Conservation (phyloP, 352 stramenopile genomes). For the Halophytophthora polymorphica region DNA sequence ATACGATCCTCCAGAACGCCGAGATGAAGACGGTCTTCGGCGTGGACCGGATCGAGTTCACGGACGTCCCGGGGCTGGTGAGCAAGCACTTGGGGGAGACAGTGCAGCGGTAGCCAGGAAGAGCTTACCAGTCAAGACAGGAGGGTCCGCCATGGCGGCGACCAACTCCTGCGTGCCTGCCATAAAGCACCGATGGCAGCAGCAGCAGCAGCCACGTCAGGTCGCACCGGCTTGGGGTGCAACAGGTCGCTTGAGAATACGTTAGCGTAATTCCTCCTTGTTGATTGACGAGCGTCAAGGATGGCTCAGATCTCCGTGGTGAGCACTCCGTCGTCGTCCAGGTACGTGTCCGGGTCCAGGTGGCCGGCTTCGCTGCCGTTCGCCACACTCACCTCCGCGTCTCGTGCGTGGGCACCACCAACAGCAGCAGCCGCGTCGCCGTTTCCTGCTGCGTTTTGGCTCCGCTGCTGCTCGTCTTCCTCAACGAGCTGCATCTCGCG, state of each 20-base stretch:
- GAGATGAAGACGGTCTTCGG: conserved; percentile 66
- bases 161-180: not conserved
- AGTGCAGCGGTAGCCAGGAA: conserved; percentile 1
- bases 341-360: conserved; percentile 58
- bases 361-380: conserved; percentile 25
- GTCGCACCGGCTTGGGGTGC: not conserved
- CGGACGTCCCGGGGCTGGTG: conserved; percentile 65
- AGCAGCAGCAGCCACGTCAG: too few relatives aligned
- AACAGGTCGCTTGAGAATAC: not conserved
- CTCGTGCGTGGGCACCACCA: conserved; percentile 9
- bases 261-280: conserved; percentile 8
- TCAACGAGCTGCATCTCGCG: conserved; percentile 43
- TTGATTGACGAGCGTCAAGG: not conserved
- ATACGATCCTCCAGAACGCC: conserved; percentile 63
- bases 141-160: not conserved
- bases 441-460: conserved; percentile 1
- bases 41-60: conserved; percentile 70
- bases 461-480: conserved; percentile 9
- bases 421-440: not conserved
- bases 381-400: conserved; percentile 20
- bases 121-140: conserved; percentile 1
- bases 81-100: conserved; percentile 67
- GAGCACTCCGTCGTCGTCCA: conserved; percentile 70
- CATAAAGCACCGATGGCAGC: too few relatives aligned
- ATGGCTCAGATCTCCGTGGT: conserved; percentile 54